A percentile compares a stretch with the other conserved stretches of the same genome.
These are phyloP conservation scores for Astragalus membranaceus DNA, from an alignment of 306 rosid species.

Conservation along the genomic window DNA sequence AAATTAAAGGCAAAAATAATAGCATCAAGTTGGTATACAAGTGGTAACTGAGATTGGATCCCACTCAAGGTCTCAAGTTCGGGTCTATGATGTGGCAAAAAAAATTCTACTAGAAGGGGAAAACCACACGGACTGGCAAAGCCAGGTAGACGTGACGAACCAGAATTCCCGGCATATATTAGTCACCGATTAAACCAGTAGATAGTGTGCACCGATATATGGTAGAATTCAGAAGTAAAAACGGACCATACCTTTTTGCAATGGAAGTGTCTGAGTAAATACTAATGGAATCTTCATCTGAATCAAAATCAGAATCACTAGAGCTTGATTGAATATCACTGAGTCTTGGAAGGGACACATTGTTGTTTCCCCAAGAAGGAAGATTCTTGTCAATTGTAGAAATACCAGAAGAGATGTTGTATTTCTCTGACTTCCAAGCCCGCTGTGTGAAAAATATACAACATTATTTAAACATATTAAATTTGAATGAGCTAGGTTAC, in stretches of 20 bases:
- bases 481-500: not conserved
- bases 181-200: no score
- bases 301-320: constrained; percentile 6
- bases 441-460: constrained; percentile 31
- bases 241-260: constrained; percentile 42
- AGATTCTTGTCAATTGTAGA: no score
- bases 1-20: not conserved
- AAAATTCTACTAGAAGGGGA: not conserved
- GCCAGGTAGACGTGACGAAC: no score
- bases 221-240: not conserved
- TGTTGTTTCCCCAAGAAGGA: no score
- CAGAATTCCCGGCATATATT: no score
- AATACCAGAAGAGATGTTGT: constrained; percentile 23
- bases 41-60: no score
- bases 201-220: no score
- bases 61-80: no score
- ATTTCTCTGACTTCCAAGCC: constrained; percentile 37
- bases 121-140: no score
- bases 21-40: no score
- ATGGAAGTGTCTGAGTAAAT: constrained; percentile 16
- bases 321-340: not conserved
- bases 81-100: not conserved
- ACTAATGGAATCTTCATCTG: constrained; percentile 20
- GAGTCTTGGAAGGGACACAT: constrained; percentile 8
- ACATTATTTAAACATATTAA: not conserved